A percentile compares a stretch with the other conserved stretches of the same genome.
phyloP scores from a whole-genome alignment of 139 green algal species.

The Mesotaenium endlicherianum region DNA sequence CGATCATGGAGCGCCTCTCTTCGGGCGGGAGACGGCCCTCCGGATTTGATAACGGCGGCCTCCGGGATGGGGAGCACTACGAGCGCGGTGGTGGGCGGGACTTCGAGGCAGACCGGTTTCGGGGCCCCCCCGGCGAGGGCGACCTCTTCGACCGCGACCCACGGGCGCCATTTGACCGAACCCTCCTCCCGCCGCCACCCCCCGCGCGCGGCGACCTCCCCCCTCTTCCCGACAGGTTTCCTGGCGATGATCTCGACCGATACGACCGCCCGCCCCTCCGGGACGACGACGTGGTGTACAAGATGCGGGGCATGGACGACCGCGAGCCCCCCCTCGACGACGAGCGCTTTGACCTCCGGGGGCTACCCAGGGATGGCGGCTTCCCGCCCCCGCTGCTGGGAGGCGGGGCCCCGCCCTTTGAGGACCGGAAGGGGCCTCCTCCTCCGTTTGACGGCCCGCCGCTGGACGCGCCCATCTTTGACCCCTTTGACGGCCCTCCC shows the following conservation, averaged over 20 bases:
- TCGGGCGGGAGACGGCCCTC: no score
- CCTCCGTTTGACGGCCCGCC: constrained; percentile 8
- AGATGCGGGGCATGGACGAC: background rate
- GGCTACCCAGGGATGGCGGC: background rate
- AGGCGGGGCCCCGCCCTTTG: background rate
- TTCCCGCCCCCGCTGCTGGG: constrained; percentile 4
- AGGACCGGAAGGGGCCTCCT: no score
- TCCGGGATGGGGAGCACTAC: background rate
- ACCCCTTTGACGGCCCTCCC: constrained; percentile 16
- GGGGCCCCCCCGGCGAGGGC: background rate
- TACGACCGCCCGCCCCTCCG: background rate
- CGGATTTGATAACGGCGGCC: background rate
- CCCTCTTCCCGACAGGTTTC: background rate
- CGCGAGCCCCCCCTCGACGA: background rate
- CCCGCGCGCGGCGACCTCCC: no score
- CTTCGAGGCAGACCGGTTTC: background rate
- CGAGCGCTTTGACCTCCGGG: background rate
- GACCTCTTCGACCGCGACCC: background rate
- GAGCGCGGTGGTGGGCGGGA: background rate
- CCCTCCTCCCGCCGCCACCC: no score
- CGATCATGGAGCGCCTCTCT: no score
- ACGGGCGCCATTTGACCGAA: no score
- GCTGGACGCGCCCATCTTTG: constrained; percentile 1
- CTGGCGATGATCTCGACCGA: background rate
- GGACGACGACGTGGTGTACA: background rate